phyloP scores from a whole-genome alignment of 257 asterid genomes.

The Fraxinus pennsylvanica region DNA sequence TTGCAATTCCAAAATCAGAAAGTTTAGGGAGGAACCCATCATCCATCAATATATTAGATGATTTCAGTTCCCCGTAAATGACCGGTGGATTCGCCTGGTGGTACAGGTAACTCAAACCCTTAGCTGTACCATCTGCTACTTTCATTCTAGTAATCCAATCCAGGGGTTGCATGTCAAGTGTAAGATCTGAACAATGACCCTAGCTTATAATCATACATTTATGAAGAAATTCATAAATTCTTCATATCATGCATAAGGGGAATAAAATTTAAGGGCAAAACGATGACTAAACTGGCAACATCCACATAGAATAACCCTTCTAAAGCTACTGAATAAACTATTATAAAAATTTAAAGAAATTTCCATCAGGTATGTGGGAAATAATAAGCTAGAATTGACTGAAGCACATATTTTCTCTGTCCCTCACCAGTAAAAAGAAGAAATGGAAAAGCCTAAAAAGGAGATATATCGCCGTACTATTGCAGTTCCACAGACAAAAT shows the following conservation, averaged over 20 bases:
- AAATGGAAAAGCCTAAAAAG: neutral
- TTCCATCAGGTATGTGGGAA: too few species aligned
- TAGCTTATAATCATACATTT: neutral
- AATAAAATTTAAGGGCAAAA: neutral
- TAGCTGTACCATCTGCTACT: slow-evolving; percentile 50
- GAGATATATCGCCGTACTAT: neutral
- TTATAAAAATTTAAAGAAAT: too few species aligned
- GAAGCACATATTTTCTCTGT: too few species aligned
- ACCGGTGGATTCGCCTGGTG: slow-evolving; percentile 51
- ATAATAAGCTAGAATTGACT: too few species aligned
- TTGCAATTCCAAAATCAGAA: slow-evolving; percentile 61
- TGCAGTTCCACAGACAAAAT: neutral
- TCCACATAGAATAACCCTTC: neutral
- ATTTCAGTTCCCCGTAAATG: slow-evolving; percentile 50
- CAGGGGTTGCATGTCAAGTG: slow-evolving; percentile 34
- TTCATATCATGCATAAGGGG: neutral
- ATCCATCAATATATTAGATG: slow-evolving; percentile 51
- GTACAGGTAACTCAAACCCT: slow-evolving; percentile 48
- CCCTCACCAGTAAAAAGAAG: too few species aligned
- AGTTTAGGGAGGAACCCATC: slow-evolving; percentile 48
- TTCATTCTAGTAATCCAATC: slow-evolving; percentile 55
- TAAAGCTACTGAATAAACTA: neutral
- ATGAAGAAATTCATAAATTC: neutral
- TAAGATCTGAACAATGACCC: slow-evolving; percentile 31
- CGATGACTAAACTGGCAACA: neutral